Percentiles rank a stretch among this genome's conserved stretches.
Conservation (phyloP, 495 filamentous ascomycete genomes). For the Zalerion maritima region DNA sequence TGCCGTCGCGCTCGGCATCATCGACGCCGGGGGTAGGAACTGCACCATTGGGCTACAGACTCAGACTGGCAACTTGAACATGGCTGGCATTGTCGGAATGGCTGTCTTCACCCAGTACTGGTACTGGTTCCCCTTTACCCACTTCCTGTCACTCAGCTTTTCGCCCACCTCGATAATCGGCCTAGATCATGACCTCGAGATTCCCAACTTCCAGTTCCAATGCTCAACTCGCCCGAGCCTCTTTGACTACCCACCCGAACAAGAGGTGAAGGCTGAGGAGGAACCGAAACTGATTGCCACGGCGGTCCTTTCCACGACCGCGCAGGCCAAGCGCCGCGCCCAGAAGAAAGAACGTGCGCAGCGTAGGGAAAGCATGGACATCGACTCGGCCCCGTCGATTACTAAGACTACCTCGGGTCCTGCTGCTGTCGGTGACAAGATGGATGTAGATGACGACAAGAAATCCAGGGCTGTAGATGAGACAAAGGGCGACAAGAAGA, state of each 20-base stretch:
- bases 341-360: conserved; percentile 57
- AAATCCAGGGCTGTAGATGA: conserved; percentile 45
- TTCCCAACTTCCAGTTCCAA: conserved; percentile 92
- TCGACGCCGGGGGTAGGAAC: conserved; percentile 95
- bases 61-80: conserved; percentile 93
- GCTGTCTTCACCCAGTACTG: conserved; percentile 98
- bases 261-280: conserved; percentile 86
- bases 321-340: conserved; percentile 88
- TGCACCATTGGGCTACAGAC: conserved; percentile 97
- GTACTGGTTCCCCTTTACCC: conserved; percentile 99
- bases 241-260: conserved; percentile 95
- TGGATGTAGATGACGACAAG: conserved; percentile 72
- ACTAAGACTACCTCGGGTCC: conserved; percentile 51
- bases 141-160: conserved; percentile 90
- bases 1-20: conserved; percentile 86
- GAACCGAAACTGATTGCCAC: conserved; percentile 90
- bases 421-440: conserved; percentile 56
- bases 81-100: conserved; percentile 94
- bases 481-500: conserved; percentile 44
- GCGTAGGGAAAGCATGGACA: conserved; percentile 74
- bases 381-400: conserved; percentile 60
- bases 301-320: conserved; percentile 90
- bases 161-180: conserved; percentile 89
- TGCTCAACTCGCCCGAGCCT: conserved; percentile 86
- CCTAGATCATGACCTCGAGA: conserved; percentile 82